Evolutionary conservation across 225 moss, liverwort and hornwort genomes (phyloP), one percentile per base, ranked within the genome.

Genomic region (Rhytidiadelphus loreus): DNA sequence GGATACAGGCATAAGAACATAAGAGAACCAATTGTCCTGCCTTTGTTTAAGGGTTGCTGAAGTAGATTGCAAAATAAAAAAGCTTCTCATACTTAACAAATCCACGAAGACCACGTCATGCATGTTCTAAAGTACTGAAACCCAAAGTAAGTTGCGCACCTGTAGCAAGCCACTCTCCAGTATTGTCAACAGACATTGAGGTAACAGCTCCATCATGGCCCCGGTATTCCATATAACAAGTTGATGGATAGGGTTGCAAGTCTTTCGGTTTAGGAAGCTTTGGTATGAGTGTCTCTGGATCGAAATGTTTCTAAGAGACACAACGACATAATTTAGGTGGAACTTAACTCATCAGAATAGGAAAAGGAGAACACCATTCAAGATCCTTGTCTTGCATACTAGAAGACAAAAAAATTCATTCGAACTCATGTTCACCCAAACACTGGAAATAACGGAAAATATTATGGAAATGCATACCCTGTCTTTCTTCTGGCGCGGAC

Each of bases 101-200:
- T 39, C 73, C 64, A 58, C 28, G 46, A 89, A 68, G 39, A 86
- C 44, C 58, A 85, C 48, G 59, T 74, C 85, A 78, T 46, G 46
- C 52, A 88, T 50, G 58, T 24, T 72, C 81, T 32, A 82, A 71
- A 76, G 48, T 72, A 86, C 25, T 50, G 46, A 82, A 89, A 66
- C 58, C 21, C 8, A 46, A 48, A 56, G 61, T 32, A 82, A 46
- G 79, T 71, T 80, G 90, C 89, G 46, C 90, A 98, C 98, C 98
- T 95, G 99, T 97, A 86, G 96, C 97, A 73, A 99, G 93, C 99
- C 97, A 97, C 86, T 97, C 96, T 87, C 99, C 99, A 88, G 93
- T 94, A 63, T 91, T 94, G 91, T 96, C 97, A 73, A 93, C 91
- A 77, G 96, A 89, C 86, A 99, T 92, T 55, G 96, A 93, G 14